Evolutionary conservation across 352 stramenopile genomes (phyloP).

Genomic region (Globisporangium orthogonon): DNA sequence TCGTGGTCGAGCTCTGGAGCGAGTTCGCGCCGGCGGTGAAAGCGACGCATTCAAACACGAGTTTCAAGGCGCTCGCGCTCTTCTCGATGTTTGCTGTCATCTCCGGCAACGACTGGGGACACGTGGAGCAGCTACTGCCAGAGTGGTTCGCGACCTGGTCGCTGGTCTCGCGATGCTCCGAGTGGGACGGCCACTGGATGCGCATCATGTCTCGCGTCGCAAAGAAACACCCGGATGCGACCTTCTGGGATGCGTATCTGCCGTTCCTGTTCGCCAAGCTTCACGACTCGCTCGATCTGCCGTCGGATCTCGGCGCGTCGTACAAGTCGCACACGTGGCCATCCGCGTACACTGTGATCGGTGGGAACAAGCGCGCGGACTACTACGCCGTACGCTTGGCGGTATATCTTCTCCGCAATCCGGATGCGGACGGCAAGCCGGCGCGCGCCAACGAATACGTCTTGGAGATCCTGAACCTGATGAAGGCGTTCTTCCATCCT

Average conservation of each 20-base stretch:
- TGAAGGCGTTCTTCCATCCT: constrained; percentile 71
- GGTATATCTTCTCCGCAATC: constrained; percentile 38
- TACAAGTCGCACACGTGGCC: constrained; percentile 63
- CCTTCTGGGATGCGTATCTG: constrained; percentile 26
- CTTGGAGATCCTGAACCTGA: constrained; percentile 43
- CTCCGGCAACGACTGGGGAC: constrained; percentile 9
- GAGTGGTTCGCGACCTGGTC: constrained; percentile 57
- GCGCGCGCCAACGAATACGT: constrained; percentile 35
- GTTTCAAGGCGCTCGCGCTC: constrained; percentile 52
- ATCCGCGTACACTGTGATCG: constrained; percentile 34
- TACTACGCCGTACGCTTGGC: constrained; percentile 49
- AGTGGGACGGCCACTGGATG: constrained; percentile 76
- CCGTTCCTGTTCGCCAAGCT: constrained; percentile 68
- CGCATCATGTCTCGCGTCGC: constrained; percentile 56
- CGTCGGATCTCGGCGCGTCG: constrained; percentile 54
- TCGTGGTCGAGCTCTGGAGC: constrained; percentile 46
- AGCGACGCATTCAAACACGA: constrained; percentile 39
- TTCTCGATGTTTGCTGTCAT: constrained; percentile 49
- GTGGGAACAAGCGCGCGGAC: constrained; percentile 51
- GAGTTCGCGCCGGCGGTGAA: constrained; percentile 34
- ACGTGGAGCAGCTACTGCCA: constrained; percentile 24
- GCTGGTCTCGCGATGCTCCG: constrained; percentile 35
- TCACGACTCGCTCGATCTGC: constrained; percentile 47
- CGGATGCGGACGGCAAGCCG: constrained; percentile 8
- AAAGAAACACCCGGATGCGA: constrained; percentile 35